These are phyloP conservation scores for Yamadazyma dendronema DNA, from an alignment of 1,139 yeast species.

Conservation along the genomic window DNA sequence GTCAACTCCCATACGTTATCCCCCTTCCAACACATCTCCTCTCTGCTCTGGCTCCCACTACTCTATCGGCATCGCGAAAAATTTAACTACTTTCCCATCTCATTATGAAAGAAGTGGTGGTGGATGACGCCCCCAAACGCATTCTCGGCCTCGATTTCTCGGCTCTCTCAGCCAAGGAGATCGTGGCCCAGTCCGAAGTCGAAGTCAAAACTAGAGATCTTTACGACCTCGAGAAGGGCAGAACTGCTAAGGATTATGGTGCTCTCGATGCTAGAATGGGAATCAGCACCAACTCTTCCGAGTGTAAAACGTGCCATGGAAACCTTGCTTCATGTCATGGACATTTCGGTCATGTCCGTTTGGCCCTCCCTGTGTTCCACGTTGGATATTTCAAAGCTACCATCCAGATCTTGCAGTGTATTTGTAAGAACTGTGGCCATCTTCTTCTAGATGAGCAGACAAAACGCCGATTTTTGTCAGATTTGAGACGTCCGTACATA, in stretches of 20 bases:
- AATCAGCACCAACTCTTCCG: slow-evolving; percentile 78
- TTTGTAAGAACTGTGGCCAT: slow-evolving; percentile 88
- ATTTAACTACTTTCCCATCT: not conserved
- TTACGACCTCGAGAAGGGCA: slow-evolving; percentile 81
- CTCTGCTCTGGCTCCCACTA: too few relatives aligned
- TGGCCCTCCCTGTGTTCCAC: slow-evolving; percentile 95
- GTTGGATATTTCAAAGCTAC: slow-evolving; percentile 95
- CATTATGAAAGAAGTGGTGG: slow-evolving; percentile 65
- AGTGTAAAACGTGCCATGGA: slow-evolving; percentile 91
- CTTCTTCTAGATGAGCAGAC: slow-evolving; percentile 71
- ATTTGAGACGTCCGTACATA: slow-evolving; percentile 80
- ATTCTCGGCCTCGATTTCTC: slow-evolving; percentile 92
- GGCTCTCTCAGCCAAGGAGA: slow-evolving; percentile 86
- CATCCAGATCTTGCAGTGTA: slow-evolving; percentile 82
- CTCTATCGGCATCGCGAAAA: not conserved
- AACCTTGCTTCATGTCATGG: slow-evolving; percentile 95
- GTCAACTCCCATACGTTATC: too few relatives aligned
- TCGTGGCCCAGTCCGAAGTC: slow-evolving; percentile 90
- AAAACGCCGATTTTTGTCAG: slow-evolving; percentile 66
- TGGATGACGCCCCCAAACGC: slow-evolving; percentile 84
- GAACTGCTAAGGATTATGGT: slow-evolving; percentile 77
- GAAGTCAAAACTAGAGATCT: slow-evolving; percentile 90
- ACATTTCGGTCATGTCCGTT: slow-evolving; percentile 91
- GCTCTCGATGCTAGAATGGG: slow-evolving; percentile 95
- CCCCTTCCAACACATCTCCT: too few relatives aligned